Conservation (phyloP, 1,284 basidiomycete genomes). For the Boletellus deceptivus region DNA sequence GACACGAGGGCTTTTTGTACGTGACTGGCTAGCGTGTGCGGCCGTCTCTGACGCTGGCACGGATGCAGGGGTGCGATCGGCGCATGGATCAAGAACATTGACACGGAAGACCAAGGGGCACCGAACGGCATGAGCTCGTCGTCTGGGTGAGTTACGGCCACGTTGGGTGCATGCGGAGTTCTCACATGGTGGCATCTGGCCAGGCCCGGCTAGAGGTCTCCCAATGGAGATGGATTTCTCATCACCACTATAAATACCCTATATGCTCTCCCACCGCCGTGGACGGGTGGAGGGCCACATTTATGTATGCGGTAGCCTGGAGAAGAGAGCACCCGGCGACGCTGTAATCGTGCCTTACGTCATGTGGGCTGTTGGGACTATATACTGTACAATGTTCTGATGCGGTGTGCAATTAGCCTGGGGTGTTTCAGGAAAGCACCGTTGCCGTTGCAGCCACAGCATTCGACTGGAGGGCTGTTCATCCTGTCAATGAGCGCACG, state of each 20-base stretch:
- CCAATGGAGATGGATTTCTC: slow-evolving; percentile 16
- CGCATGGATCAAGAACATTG: slow-evolving; percentile 95
- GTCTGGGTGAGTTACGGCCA: slow-evolving; percentile 3
- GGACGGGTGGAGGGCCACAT: slow-evolving; percentile 11
- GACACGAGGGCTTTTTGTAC: slow-evolving; percentile 97
- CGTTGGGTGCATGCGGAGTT: neutral
- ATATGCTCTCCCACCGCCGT: slow-evolving; percentile 21
- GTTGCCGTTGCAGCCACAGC: too few species aligned
- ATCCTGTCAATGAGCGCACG: slow-evolving; percentile 9
- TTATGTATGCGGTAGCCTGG: slow-evolving; percentile 9
- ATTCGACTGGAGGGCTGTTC: neutral
- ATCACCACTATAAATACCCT: slow-evolving; percentile 25
- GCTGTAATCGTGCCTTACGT: slow-evolving; percentile 26
- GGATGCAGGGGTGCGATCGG: slow-evolving; percentile 78
- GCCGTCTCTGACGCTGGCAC: slow-evolving; percentile 3
- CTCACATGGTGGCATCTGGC: slow-evolving; percentile 8
- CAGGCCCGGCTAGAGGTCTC: slow-evolving; percentile 18
- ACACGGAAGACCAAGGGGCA: slow-evolving; percentile 35
- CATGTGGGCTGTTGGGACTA: slow-evolving; percentile 4
- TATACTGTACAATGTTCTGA: slow-evolving; percentile 5
- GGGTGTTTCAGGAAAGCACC: too few species aligned
- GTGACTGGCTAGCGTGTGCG: slow-evolving; percentile 37
- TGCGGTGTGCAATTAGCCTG: neutral
- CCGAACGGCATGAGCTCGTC: slow-evolving; percentile 4
- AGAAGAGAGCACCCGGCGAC: slow-evolving; percentile 4